Percentiles rank a stretch among this genome's conserved stretches.
phyloP scores from a whole-genome alignment of 495 filamentous ascomycete species.

The Hyaloscypha variabilis region DNA sequence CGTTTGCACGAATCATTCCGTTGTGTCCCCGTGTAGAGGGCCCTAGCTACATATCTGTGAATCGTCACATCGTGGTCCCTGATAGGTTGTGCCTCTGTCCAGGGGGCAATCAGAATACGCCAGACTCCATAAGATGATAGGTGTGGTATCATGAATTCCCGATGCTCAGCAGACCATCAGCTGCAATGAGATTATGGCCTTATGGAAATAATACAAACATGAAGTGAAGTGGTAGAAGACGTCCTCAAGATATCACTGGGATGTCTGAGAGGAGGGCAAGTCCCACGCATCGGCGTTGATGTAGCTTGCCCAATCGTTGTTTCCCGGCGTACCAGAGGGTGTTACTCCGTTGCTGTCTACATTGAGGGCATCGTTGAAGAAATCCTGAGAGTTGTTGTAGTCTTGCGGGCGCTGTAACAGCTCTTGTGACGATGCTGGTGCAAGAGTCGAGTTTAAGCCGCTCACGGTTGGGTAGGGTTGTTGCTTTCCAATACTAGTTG shows the following conservation, averaged over 20 bases:
- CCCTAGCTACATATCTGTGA: not conserved
- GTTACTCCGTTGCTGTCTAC: not conserved
- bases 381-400: not conserved
- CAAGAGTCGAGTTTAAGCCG: slow-evolving; percentile 20
- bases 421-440: slow-evolving; percentile 10
- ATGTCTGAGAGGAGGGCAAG: slow-evolving; percentile 2
- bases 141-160: not conserved
- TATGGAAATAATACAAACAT: not conserved
- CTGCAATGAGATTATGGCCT: not conserved
- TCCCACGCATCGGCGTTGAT: not conserved
- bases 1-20: no score
- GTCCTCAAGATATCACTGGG: not conserved
- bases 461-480: slow-evolving; percentile 8
- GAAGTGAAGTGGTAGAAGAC: not conserved
- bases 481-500: slow-evolving; percentile 12
- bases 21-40: no score
- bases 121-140: not conserved
- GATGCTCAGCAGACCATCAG: not conserved
- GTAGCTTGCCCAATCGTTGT: not conserved
- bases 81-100: not conserved
- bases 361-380: slow-evolving; percentile 19
- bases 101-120: not conserved
- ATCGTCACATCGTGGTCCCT: not conserved
- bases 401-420: not conserved
- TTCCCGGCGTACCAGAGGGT: not conserved